These are phyloP conservation scores for Pichia sporocuriosa DNA, from an alignment of 805 yeast genomes.

Conservation along the genomic window DNA sequence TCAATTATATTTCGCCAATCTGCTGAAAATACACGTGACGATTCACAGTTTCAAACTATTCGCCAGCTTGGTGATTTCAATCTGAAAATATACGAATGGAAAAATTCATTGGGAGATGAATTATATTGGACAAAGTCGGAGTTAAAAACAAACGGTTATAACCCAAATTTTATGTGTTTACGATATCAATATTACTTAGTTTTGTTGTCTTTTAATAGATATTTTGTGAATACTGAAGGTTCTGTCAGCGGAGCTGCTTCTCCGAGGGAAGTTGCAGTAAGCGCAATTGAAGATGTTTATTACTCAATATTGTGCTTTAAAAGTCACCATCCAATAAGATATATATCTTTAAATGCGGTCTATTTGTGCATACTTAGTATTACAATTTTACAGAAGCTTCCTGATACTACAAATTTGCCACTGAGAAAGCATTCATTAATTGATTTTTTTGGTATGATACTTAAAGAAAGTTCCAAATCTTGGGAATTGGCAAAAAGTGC, in stretches of 20 bases:
- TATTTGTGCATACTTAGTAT: conserved; percentile 1
- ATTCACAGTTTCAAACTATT: neutral
- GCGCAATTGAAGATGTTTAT: conserved; percentile 5
- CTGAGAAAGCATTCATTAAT: neutral
- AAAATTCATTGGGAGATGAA: neutral
- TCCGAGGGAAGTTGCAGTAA: neutral
- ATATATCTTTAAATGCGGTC: conserved; percentile 1
- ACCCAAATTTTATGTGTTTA: conserved; percentile 4
- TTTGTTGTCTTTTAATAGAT: conserved; percentile 12
- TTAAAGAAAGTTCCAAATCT: conserved; percentile 1
- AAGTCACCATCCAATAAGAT: neutral
- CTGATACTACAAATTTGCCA: neutral
- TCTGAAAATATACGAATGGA: conserved; percentile 6
- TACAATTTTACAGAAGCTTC: conserved; percentile 1
- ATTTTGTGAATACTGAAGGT: conserved; percentile 18
- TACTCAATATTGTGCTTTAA: neutral
- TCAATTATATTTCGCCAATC: neutral
- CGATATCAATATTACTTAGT: conserved; percentile 8
- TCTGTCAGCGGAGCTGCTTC: neutral
- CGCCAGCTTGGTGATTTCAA: conserved; percentile 2
- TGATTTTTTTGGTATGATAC: conserved; percentile 1
- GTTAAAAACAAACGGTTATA: conserved; percentile 1
- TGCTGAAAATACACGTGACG: neutral
- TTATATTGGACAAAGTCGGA: conserved; percentile 6
- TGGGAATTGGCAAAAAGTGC: conserved; percentile 4